Base-by-base conservation (phyloP, 73 alveolate species). In the Chromera velia region DNA sequence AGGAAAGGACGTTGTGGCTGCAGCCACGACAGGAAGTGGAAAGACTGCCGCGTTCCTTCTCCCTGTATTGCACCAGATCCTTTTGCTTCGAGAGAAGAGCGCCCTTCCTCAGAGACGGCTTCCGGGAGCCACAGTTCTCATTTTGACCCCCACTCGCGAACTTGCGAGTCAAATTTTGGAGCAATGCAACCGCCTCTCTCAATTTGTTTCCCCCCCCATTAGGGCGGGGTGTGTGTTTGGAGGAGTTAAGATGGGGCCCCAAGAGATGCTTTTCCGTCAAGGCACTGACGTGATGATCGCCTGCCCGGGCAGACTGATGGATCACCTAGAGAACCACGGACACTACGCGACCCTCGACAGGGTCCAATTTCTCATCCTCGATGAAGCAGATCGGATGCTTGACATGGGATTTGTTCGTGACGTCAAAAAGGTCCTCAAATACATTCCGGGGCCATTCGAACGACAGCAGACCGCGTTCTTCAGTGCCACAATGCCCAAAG, bases 301-400 rank as follows among this genome's bases (percentile, higher is more conserved):
- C 27, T 93, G 98, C 1, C 98, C 99, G 4, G 98, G 99, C 13
- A 74, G 97, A 32, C 96, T 95, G 28, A 91, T 85, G 81, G 98
- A 95, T 84, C 89, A 93, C 97, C 91, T 93, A 68, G 82, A 88
- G 69, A 89, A 90, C 76, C 91, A 90, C 66, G 79, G 97, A 67
- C 87, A 90, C 76, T 89, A 90, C 40, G 83, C 94, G 45, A 81
- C 89, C 45, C 85, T 94, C 69, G 66, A 91, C 55, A 82, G 85
- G 76, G 75, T 95, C 28, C 92, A 92, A 85, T 87, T 92, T 92
- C 76, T 95, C 55, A 73, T 95, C 27, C 81, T 95, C 67, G 99
- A 95, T 78, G 98, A 95, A 79, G 98, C 98, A 29, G 99, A 95
- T 87, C 96, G 92, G 88, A 92, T 93, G 98, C 90, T 95, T 9